A percentile compares a stretch with the other conserved stretches of the same genome.
Evolutionary conservation across 176 grass and related monocot species (phyloP).

Genomic region (Cenchrus purpureus): DNA sequence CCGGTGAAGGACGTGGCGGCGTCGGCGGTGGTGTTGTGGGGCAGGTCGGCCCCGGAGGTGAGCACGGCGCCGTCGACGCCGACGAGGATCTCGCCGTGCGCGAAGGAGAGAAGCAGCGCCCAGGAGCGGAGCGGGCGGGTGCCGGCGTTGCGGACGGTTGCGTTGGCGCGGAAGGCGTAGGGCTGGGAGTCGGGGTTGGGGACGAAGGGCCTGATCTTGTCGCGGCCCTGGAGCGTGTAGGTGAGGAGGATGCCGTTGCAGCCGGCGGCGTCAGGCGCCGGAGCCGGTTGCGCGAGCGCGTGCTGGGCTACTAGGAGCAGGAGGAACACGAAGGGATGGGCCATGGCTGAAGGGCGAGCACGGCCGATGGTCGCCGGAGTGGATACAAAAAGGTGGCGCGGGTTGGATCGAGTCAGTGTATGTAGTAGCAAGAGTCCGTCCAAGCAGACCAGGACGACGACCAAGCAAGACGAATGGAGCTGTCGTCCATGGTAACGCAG

Average conservation of each 20-base stretch:
- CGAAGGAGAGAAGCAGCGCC: conserved; percentile 54
- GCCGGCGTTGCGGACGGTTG: conserved; percentile 66
- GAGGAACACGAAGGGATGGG: background rate
- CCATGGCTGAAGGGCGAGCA: too few relatives aligned
- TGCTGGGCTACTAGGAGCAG: background rate
- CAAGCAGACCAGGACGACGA: too few relatives aligned
- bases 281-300: background rate
- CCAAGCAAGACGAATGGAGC: too few relatives aligned
- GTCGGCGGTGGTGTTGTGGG: conserved; percentile 58
- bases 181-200: conserved; percentile 42
- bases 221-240: conserved; percentile 53
- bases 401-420: too few relatives aligned
- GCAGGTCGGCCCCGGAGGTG: conserved; percentile 53
- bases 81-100: conserved; percentile 69
- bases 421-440: too few relatives aligned
- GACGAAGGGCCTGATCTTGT: conserved; percentile 68
- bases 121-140: conserved; percentile 54
- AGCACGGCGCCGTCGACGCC: conserved; percentile 54
- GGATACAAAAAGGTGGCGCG: too few relatives aligned
- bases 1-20: conserved; percentile 59
- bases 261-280: conserved; percentile 30
- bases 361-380: too few relatives aligned
- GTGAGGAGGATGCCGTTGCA: conserved; percentile 76
- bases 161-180: conserved; percentile 65
- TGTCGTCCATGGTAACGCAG: too few relatives aligned